Evolutionary conservation across 371 early-diverging fungal genomes (phyloP), one percentile per base, ranked within the genome.

Genomic region (Mucor mucedo): DNA sequence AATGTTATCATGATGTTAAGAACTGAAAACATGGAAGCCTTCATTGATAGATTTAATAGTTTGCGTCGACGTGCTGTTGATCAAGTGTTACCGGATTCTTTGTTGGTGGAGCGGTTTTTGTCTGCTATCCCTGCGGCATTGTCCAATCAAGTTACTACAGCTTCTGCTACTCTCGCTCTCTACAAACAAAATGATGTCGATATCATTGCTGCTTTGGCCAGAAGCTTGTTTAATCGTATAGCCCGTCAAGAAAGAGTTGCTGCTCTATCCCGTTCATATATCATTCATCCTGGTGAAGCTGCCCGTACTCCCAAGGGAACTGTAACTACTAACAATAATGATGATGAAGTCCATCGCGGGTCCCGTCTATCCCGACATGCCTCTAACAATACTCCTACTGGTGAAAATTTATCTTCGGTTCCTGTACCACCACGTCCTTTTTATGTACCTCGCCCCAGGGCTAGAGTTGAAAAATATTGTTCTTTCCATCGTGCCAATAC

Each of bases 31-130:
- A 21, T 56, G 32, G 63, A 57, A 10, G 21, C 16, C 2, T 55
- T 55, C 30, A 32, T 63, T 40, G 63, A 63, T 39, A 14, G 63
- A 1, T 63, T 63, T 35, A 56, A 56, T 32, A 38, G 32, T 41
- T 50, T 63, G 32, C 50, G 63, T 41, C 49, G 56, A n/a, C n/a
- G n/a, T n/a, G n/a, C n/a, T n/a, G n/a, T n/a, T n/a, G n/a, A n/a
- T n/a, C n/a, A n/a, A n/a, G 7, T 41, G 55, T 28, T 33, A 56
- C 10, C 53, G 1, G 11, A 41, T 16, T 21, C 44, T 0, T 9
- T 61, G 9, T 27, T 61, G 10, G 21, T 61, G 2, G 32, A 41
- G 2, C 7, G 9, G 1, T 54, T 61, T 35, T 4, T 11, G 14
- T 2, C 9, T 8, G 54, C 54, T 38, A 8, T 61, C 13, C 61